Conservation (phyloP, 305 asterid species). For the Salvia sclarea region DNA sequence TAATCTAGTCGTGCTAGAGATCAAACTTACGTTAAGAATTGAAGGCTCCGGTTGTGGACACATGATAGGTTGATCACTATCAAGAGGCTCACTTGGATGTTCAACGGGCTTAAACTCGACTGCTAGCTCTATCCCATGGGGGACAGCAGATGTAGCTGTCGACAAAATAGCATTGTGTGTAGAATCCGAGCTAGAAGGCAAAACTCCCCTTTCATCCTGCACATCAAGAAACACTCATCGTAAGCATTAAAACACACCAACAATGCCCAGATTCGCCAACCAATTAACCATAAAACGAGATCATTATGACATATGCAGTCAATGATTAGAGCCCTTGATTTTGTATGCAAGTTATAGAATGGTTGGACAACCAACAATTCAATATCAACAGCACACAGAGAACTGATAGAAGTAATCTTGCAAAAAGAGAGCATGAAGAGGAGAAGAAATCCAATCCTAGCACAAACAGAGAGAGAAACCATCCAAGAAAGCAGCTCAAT, state of each 20-base stretch:
- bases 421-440: constrained; percentile 8
- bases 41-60: constrained; percentile 94
- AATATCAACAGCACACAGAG: not conserved
- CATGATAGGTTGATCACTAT: constrained; percentile 70
- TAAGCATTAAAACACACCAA: not conserved
- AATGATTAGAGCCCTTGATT: not conserved
- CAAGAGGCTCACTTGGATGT: constrained; percentile 77
- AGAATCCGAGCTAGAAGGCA: constrained; percentile 54
- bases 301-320: not conserved
- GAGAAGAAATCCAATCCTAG: not conserved
- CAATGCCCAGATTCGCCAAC: not conserved
- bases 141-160: constrained; percentile 43
- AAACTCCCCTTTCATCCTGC: constrained; percentile 60
- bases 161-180: constrained; percentile 36
- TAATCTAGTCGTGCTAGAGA: not conserved
- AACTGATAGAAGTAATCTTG: constrained; percentile 5
- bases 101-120: constrained; percentile 81
- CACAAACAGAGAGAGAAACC: not conserved
- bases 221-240: constrained; percentile 21
- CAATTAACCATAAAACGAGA: not conserved
- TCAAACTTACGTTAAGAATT: constrained; percentile 68
- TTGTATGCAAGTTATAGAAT: not conserved
- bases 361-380: not conserved
- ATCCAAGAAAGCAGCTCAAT: not conserved
- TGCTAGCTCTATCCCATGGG: constrained; percentile 68